Percentiles rank a stretch among this genome's conserved stretches.
Conservation (phyloP, 257 asterid genomes). For the Galeopsis tetrahit region DNA sequence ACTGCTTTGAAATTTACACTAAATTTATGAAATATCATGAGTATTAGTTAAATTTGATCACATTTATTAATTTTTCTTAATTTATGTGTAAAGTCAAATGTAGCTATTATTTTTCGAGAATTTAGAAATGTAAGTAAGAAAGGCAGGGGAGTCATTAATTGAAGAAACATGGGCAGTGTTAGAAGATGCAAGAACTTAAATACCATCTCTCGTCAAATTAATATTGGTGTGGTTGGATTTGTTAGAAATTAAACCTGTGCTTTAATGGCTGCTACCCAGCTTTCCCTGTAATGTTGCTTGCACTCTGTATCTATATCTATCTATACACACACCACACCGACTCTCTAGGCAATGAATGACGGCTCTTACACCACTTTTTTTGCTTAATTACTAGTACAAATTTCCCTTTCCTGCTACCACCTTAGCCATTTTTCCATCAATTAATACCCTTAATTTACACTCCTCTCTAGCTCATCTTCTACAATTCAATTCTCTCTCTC, state of each 20-base stretch:
- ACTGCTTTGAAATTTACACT: too few species aligned
- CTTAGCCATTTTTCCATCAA: conserved; percentile 48
- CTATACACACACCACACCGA: conserved; percentile 41
- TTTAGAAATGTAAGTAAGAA: too few species aligned
- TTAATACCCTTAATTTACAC: conserved; percentile 53
- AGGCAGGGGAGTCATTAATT: neutral
- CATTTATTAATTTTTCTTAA: too few species aligned
- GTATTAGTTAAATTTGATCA: too few species aligned
- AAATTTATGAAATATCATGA: too few species aligned
- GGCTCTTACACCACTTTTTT: conserved; percentile 47
- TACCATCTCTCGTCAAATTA: conserved; percentile 38
- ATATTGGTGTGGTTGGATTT: conserved; percentile 65
- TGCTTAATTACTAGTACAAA: conserved; percentile 60
- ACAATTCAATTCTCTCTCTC: conserved; percentile 35
- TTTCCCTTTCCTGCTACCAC: conserved; percentile 56
- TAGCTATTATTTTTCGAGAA: too few species aligned
- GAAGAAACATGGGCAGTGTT: conserved; percentile 37
- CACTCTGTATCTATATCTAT: neutral
- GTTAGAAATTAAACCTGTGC: conserved; percentile 52
- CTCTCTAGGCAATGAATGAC: conserved; percentile 65
- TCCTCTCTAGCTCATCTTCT: conserved; percentile 14
- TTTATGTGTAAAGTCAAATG: too few species aligned
- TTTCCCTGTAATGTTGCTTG: conserved; percentile 22
- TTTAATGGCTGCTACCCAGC: conserved; percentile 55
- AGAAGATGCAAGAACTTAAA: conserved; percentile 38